Base-by-base conservation (phyloP, 441 rosid genomes). In the Corymbia calophylla region DNA sequence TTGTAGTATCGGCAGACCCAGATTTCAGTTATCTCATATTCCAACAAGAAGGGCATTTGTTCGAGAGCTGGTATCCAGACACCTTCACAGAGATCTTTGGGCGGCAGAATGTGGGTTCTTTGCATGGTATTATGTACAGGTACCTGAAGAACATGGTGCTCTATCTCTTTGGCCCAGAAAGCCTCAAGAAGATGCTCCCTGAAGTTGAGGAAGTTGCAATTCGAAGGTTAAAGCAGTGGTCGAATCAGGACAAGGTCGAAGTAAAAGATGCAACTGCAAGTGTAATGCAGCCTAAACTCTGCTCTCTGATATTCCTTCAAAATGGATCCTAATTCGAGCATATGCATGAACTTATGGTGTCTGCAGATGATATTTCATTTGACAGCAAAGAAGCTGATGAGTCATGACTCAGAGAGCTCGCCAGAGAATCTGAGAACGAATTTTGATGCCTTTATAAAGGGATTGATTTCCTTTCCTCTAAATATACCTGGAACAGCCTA, bases 1-100 rank as follows among this genome's bases (percentile, higher is more conserved):
- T 92, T 51, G 84, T 94, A 25, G 87, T 94, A 14, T 89, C 93
- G 8, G 87, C 91, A 5, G 95, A 94, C 53, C 64, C 92, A 0
- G 91, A 91, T 12, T 86, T 92, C 58, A 92, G 90, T 56, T 73
- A 89, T 39, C 91, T 84, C 49, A 91, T 94, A 39, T 89, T 93
- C 89, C 91, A 54, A 64, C 92, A 90, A 90, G 94, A 93, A 13
- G 93, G 90, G 88, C 88, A n/a, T 49, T 66, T 35, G 53, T 87
- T 91, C 47, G 84, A 87, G 51, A n/a, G 86, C 35, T 91, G 94
- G 82, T 93, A 90, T 80, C 90, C 89, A 54, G 91, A 89, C 66
- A 91, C 90, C 18, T 58, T 93, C 62, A 32, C 87, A 16, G 53
- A 92, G 55, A 25, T 91, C 51, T 70, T 92, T 13, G 88, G 87